Base-by-base conservation (phyloP, 495 filamentous ascomycete genomes). In the Podospora comata region DNA sequence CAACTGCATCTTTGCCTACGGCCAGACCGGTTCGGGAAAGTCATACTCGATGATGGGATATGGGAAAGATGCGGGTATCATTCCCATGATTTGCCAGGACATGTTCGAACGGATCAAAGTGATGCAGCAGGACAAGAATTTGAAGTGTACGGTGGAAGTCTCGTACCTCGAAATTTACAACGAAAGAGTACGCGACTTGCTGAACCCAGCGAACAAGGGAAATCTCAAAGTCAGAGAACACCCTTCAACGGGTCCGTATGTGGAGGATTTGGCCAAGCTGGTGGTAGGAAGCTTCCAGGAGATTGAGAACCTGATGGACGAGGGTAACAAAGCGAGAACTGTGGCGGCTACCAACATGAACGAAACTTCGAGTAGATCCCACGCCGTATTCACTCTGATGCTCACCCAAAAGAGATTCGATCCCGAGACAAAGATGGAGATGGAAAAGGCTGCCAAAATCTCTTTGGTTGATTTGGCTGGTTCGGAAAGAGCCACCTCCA, bases 11-110 rank as follows among this genome's bases (percentile, higher is more conserved):
- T 99, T 99, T 80, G 96, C 96, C 4, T 99, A 99, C 76, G 96
- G 96, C 55, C 96, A 99, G 80, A 99, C 96, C 11, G 96, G 96
- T 69, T 97, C 94, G 19, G 96, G 96, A 75, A 99, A 99, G 79
- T 96, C 92, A 27, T 98, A 99, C 75, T 97, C 93, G 62, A 99
- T 99, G 96, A 98, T 98, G 96, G 95, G 95, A 23, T 98, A 98
- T 81, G 95, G 96, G 65, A 90, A 94, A 77, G 96, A 98, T 72
- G 87, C 91, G 61, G 96, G 96, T 81, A 94, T 99, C 60, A 98
- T 99, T 69, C 96, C 96, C n/a, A 90, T 87, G 70, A 98, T 99
- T 79, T 99, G 96, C 75, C 91, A 93, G 81, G 89, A 96, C 68
- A 97, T 98, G 95, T 98, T 98, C 78, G 86, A 90, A 74, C 85